Evolutionary conservation across 495 filamentous ascomycete genomes (phyloP).

Genomic region (Friedmanniomyces endolithicus): DNA sequence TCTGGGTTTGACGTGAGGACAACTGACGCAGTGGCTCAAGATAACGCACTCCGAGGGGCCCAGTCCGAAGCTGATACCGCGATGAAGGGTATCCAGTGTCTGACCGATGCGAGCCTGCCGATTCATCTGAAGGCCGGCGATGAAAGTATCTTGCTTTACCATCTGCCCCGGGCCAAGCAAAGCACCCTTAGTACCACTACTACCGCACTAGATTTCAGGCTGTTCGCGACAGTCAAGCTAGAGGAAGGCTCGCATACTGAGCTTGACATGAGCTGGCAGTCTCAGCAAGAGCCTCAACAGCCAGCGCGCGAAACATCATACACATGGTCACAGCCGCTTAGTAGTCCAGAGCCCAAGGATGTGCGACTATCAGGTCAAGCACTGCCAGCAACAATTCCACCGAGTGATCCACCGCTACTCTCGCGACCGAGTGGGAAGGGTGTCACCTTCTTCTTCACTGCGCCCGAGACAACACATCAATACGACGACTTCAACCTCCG

Average conservation of each 20-base stretch:
- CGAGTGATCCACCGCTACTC: not conserved
- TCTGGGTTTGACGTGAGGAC: not conserved
- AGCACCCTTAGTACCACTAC: not conserved
- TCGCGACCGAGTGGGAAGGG: not conserved
- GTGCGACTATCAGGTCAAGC: not conserved
- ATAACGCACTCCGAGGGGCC: not conserved
- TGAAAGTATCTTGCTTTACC: slow-evolving; percentile 12
- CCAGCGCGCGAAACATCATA: not conserved
- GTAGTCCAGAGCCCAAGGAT: not conserved
- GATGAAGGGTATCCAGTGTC: not conserved
- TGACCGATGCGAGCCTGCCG: not conserved
- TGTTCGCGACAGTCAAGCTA: not conserved
- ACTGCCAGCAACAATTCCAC: not conserved
- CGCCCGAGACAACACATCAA: not conserved
- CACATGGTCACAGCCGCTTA: slow-evolving; percentile 3
- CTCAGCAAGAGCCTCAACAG: not conserved
- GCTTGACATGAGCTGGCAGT: slow-evolving; percentile 8
- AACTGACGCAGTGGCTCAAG: not conserved
- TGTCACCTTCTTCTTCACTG: slow-evolving; percentile 7
- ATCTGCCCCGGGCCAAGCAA: not conserved
- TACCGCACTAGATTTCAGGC: not conserved
- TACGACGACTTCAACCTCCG: not conserved
- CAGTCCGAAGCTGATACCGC: not conserved
- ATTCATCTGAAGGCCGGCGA: slow-evolving; percentile 3
- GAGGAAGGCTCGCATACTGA: slow-evolving; percentile 1